Base-by-base conservation (phyloP, 1,139 yeast species). In the Arxiozyma slooffiae region DNA sequence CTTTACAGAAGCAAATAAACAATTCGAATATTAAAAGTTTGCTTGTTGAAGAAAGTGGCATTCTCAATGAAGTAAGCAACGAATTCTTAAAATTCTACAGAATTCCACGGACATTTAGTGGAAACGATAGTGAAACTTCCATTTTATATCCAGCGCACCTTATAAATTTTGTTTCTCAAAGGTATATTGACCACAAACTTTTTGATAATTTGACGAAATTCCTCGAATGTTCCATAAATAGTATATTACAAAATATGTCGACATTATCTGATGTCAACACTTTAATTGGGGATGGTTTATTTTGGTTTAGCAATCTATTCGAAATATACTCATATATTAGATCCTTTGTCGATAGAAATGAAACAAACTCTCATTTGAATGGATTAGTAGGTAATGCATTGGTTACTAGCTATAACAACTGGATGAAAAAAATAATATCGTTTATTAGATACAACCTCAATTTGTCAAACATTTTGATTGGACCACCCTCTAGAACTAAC, bases 271-370 rank as follows among this genome's bases (percentile, higher is more conserved):
- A 89, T 49, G 96, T 88, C 52, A 94, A 87, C 26, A 21, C 26
- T 54, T 82, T 87, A 42, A 81, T 89, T 61, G 79, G 86, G 46
- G 87, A 88, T 61, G 97, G 96, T 58, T 95, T 97, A 0, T 92
- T 90, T 74, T 92, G 98, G 98, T 75, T 92, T 57, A 85, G 96
- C 7, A 92, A 92, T 68, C 88, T 95, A 7, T 97, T 90, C 66
- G 97, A 92, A 66, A 78, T 92, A 59, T 85, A 86, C 68, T 87
- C 96, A 1, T 90, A 89, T 72, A 94, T 88, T 54, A 82, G 89
- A 20, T 24, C 48, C 11, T 22, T 21, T 39, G 48, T 47, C 7
- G 24, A 36, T 7, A 40, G 42, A 11, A 38, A 40, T 5, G 38
- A 11, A 11, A 46, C 30, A 16, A 16, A 89, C 51, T 85, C 88